Percentiles rank a stretch among this genome's conserved stretches.
Conservation (phyloP, 495 filamentous ascomycete genomes). For the Trichocladium uniseriatum region DNA sequence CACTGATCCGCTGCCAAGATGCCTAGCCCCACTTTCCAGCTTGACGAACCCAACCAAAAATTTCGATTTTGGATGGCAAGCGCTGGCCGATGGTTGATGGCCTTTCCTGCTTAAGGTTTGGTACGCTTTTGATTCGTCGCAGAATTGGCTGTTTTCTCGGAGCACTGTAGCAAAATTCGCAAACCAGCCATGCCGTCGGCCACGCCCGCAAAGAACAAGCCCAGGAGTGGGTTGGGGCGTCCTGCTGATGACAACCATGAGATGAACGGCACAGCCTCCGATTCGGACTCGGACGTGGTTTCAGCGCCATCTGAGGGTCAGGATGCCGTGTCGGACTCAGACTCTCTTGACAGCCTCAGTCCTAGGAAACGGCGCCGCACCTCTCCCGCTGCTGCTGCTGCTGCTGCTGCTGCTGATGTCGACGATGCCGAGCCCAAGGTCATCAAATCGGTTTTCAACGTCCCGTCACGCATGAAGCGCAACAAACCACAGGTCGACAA, state of each 20-base stretch:
- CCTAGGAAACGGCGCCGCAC: constrained; percentile 43
- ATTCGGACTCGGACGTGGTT: background rate
- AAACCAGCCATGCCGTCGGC: constrained; percentile 18
- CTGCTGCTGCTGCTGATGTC: constrained; percentile 4
- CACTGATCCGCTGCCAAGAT: background rate
- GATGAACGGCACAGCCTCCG: background rate
- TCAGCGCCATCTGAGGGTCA: background rate
- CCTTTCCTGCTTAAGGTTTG: too few relatives aligned
- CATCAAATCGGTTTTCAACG: constrained; percentile 27
- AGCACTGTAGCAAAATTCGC: too few relatives aligned
- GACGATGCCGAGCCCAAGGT: constrained; percentile 9
- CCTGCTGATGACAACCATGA: background rate
- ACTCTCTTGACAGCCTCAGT: constrained; percentile 37
- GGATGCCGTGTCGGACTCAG: constrained; percentile 18
- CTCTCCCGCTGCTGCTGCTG: constrained; percentile 16
- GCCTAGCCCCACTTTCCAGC: background rate
- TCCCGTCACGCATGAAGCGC: constrained; percentile 43
- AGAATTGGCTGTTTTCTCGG: too few relatives aligned
- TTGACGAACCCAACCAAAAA: constrained; percentile 4
- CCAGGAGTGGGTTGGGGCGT: background rate
- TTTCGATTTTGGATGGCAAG: constrained; percentile 2
- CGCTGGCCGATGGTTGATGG: too few relatives aligned
- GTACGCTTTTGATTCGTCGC: too few relatives aligned
- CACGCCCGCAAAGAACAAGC: constrained; percentile 5
- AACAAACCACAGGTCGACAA: constrained; percentile 6